Base-by-base conservation (phyloP, 169 alveolate genomes). In the Plasmodium gaboni region DNA sequence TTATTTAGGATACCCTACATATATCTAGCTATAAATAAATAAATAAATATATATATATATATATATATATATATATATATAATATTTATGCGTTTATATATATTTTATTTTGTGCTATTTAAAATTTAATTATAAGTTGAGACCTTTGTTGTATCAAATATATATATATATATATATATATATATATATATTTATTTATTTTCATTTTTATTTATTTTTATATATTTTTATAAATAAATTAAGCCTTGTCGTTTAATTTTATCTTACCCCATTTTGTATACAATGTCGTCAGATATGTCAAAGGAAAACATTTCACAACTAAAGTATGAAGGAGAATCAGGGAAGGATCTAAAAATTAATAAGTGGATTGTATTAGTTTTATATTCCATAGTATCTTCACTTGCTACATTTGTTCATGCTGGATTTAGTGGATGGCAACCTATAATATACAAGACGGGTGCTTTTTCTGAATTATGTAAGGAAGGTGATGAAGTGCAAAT, bases 361-460 rank as follows among this genome's bases (percentile, higher is more conserved):
- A 68, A 26, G 15, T 85, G 92, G 92, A 32, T 57, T n/a, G 76
- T 15, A 0, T 5, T 85, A 2, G 73, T 26, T n/a, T 13, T 85
- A 63, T 85, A 85, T 72, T 38, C 87, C 6, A 1, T 85, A 12
- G 74, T 85, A 12, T 50, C 87, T 9, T 48, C 87, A 13, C 19
- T 85, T 28, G 70, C 61, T 15, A 71, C 87, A 1, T 85, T 85
- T 50, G 73, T 85, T 12, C 92, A 85, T 38, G 71, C 46, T 24
- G 92, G 92, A 19, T 85, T 85, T 64, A 85, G 87, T 59, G 87
- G 70, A 5, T 85, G 92, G 92, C 85, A 85, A 53, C 92, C 92
- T 26, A 70, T 85, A 3, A 59, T 85, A 22, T 85, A 85, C 57
- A 85, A 85, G 50, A 69, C 76, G 7, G 92, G 92, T 2, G 92